Conservation (phyloP, 2,329 filamentous ascomycete genomes). For the Grosmannia serpens region DNA sequence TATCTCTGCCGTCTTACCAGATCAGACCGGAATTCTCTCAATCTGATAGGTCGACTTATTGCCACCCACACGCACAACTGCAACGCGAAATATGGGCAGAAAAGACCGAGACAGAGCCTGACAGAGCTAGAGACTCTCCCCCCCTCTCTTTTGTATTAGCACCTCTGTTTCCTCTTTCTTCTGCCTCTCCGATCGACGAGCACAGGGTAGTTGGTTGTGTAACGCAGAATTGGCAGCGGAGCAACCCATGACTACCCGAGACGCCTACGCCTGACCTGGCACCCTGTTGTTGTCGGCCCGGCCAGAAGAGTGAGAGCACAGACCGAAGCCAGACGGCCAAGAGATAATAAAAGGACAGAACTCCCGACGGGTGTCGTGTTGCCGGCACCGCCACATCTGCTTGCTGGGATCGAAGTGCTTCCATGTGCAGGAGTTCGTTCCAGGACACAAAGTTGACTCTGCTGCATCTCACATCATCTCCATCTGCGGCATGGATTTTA, state of each 20-base stretch:
- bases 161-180: not conserved
- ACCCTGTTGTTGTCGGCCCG: not conserved
- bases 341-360: not conserved
- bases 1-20: not conserved
- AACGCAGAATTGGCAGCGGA: not conserved
- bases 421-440: not conserved
- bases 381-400: not conserved
- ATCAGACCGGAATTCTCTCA: not conserved
- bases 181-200: not conserved
- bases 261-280: not conserved
- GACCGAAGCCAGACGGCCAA: not conserved
- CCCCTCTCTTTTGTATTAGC: not conserved
- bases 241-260: not conserved
- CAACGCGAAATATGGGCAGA: not conserved
- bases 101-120: not conserved
- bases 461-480: not conserved
- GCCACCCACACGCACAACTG: not conserved
- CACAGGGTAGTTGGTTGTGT: not conserved
- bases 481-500: slow-evolving; percentile 38
- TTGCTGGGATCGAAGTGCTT: not conserved
- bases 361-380: not conserved
- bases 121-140: not conserved
- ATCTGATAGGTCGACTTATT: not conserved
- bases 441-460: not conserved
- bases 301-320: not conserved